Evolutionary conservation across 164 flowering plant genomes (phyloP), one percentile per base, ranked within the genome.

Genomic region (Warburgia ugandensis): DNA sequence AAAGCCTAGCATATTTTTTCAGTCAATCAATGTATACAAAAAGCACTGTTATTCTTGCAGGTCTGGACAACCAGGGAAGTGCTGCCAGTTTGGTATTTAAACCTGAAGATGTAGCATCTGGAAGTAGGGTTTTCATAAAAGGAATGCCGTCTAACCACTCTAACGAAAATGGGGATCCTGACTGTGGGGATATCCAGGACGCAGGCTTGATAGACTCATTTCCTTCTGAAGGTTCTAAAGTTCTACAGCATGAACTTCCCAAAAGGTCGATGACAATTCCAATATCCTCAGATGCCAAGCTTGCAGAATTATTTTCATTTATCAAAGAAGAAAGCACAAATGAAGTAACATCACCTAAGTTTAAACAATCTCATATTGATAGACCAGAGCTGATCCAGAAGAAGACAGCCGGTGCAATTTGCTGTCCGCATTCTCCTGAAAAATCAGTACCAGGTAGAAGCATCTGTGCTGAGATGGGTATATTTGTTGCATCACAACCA

Each of bases 361-460:
- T 41, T 54, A n/a, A 41, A 22, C 30, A 37, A 14, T 35, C 27
- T 33, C 55, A 35, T 42, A 1, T 60, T 23, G 68, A 58, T 13
- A 74, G 65, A 39, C 50, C 47, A 28, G 88, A 73, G 55, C 66
- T 59, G n/a, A 61, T 26, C 69, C 72, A 30, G 86, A 85, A 59
- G 78, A n/a, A n/a, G n/a, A n/a, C n/a, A n/a, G n/a, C n/a, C n/a
- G n/a, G n/a, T n/a, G n/a, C n/a, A n/a, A n/a, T n/a, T n/a, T n/a
- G n/a, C n/a, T n/a, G n/a, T n/a, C n/a, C n/a, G n/a, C n/a, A n/a
- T n/a, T 48, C 50, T 59, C 53, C 40, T 21, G 46, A 56, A 29
- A 14, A 20, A 28, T 17, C 19, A 2, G 42, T 8, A 38, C 32
- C n/a, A 28, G 46, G 23, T 32, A 59, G 55, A 56, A 53, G 55